Conservation (phyloP, 768 basidiomycete genomes). For the Pulveroboletus ravenelii region DNA sequence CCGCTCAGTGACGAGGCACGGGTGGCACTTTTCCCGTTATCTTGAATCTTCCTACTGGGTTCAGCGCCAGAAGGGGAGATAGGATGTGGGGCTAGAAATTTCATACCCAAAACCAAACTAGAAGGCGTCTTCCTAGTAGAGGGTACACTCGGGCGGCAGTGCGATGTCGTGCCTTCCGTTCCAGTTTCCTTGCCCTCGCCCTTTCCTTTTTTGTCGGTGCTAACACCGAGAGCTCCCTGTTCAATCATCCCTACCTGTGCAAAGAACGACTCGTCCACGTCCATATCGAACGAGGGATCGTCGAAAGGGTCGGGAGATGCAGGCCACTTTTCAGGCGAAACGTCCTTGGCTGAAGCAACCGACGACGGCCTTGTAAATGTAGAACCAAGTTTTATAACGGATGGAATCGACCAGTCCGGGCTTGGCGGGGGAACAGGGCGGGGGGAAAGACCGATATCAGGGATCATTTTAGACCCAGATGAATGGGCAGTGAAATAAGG, state of each 20-base stretch:
- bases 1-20: slow-evolving; percentile 13
- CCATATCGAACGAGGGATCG: slow-evolving; percentile 33
- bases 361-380: slow-evolving; percentile 5
- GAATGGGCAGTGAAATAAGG: slow-evolving; percentile 18
- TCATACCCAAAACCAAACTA: slow-evolving; percentile 16
- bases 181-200: slow-evolving; percentile 14
- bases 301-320: slow-evolving; percentile 28
- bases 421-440: slow-evolving; percentile 23
- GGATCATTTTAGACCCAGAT: slow-evolving; percentile 10
- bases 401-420: slow-evolving; percentile 15
- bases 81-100: slow-evolving; percentile 4
- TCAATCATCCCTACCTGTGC: slow-evolving; percentile 33
- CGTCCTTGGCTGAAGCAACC: not conserved
- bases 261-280: slow-evolving; percentile 38
- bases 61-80: slow-evolving; percentile 12
- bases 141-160: not conserved
- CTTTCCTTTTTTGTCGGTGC: slow-evolving; percentile 16
- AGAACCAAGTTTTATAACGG: slow-evolving; percentile 4
- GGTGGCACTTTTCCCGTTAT: slow-evolving; percentile 4
- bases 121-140: slow-evolving; percentile 2
- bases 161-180: not conserved
- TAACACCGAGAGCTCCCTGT: slow-evolving; percentile 13
- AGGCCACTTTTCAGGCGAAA: slow-evolving; percentile 8
- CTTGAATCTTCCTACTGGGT: slow-evolving; percentile 10
- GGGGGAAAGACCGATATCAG: slow-evolving; percentile 29